These are phyloP conservation scores for Malassezia psittaci DNA, from an alignment of 1,284 basidiomycete species.

Conservation along the genomic window DNA sequence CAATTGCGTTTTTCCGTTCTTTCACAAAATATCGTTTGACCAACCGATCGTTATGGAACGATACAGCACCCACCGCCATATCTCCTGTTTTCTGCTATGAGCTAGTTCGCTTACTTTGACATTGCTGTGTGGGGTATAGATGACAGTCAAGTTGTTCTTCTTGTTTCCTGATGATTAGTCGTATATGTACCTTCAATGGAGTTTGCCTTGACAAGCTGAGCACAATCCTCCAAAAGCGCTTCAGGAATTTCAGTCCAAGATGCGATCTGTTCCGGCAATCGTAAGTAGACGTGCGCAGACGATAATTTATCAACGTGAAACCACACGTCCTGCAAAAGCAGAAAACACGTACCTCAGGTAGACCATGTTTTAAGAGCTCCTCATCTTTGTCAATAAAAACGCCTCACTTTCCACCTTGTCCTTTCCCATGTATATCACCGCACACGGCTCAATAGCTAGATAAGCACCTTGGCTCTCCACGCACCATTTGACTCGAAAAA, in stretches of 20 bases:
- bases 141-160: constrained; percentile 82
- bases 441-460: constrained; percentile 56
- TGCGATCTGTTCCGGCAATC: constrained; percentile 64
- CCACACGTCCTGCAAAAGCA: constrained; percentile 50
- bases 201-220: constrained; percentile 93
- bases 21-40: constrained; percentile 59
- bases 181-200: constrained; percentile 65
- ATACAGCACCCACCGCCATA: constrained; percentile 75
- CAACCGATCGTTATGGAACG: constrained; percentile 78
- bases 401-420: constrained; percentile 58
- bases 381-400: constrained; percentile 17
- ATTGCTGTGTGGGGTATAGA: constrained; percentile 65
- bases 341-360: constrained; percentile 47
- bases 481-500: constrained; percentile 54
- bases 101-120: constrained; percentile 22
- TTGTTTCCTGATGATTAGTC: constrained; percentile 64
- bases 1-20: constrained; percentile 74
- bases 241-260: constrained; percentile 76
- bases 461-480: not conserved
- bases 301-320: constrained; percentile 54
- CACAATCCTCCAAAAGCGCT: constrained; percentile 68
- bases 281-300: constrained; percentile 58
- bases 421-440: constrained; percentile 79
- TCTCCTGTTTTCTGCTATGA: constrained; percentile 31
- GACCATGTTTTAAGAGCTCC: constrained; percentile 54